These are phyloP conservation scores for Pseudoscleropodium purum DNA, from an alignment of 225 moss, liverwort and hornwort genomes.

Conservation along the genomic window DNA sequence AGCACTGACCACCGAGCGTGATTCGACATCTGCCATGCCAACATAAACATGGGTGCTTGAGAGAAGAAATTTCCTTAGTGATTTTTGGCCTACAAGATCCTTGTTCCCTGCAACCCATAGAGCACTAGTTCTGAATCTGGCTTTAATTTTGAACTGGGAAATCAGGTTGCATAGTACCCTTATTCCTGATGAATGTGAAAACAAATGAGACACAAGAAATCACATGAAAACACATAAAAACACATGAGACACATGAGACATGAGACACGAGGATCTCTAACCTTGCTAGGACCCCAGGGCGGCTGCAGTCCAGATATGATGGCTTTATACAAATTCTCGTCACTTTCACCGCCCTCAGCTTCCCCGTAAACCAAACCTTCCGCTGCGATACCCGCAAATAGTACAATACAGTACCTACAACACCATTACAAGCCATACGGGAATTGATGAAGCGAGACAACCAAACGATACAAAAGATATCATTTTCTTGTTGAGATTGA, in stretches of 20 bases:
- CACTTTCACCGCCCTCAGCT: conserved; percentile 92
- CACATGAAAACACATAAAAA: too few species aligned
- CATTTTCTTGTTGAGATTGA: neutral
- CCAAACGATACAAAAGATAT: neutral
- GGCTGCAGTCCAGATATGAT: conserved; percentile 70
- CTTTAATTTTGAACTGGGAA: neutral
- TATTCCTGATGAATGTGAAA: neutral
- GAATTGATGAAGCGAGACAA: neutral
- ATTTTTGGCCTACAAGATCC: neutral
- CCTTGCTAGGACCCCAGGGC: conserved; percentile 90
- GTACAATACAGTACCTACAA: conserved; percentile 75
- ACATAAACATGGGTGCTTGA: neutral
- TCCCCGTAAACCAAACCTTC: conserved; percentile 89
- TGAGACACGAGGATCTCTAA: conserved; percentile 6
- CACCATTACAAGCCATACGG: neutral
- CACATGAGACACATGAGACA: neutral
- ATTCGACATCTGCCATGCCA: conserved; percentile 71
- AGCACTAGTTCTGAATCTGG: too few species aligned
- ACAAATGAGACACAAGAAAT: neutral
- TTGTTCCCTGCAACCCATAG: neutral
- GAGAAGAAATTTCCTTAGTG: neutral
- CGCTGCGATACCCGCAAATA: conserved; percentile 95
- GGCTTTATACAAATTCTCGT: conserved; percentile 86
- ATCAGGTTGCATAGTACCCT: neutral
- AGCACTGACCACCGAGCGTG: conserved; percentile 91